Evolutionary conservation across 2,329 filamentous ascomycete species (phyloP).

Genomic region (Pseudocercospora eumusae): DNA sequence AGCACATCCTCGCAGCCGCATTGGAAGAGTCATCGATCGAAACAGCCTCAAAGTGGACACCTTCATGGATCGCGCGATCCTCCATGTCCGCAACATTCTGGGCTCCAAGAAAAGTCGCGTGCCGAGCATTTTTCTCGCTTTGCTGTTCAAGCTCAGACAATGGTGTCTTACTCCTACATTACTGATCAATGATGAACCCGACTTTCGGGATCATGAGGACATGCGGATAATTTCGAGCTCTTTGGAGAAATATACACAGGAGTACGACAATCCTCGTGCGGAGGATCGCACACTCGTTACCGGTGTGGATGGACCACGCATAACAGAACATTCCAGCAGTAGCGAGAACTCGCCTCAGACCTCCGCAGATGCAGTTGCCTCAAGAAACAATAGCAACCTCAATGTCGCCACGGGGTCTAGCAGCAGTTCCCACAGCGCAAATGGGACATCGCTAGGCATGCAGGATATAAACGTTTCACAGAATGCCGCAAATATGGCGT

Average conservation of each 20-base stretch:
- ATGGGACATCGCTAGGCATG: neutral
- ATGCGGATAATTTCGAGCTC: neutral
- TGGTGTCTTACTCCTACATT: conserved; percentile 35
- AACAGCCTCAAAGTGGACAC: conserved; percentile 65
- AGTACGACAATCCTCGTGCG: neutral
- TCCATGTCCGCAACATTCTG: conserved; percentile 66
- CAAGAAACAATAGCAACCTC: neutral
- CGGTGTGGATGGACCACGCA: conserved; percentile 14
- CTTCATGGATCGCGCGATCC: conserved; percentile 69
- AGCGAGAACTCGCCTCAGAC: conserved; percentile 22
- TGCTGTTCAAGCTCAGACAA: conserved; percentile 37
- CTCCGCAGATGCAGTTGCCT: conserved; percentile 6
- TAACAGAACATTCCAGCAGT: conserved; percentile 23
- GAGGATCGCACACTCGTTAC: conserved; percentile 3
- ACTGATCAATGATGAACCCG: conserved; percentile 21
- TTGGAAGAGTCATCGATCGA: conserved; percentile 69
- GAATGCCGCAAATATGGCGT: neutral
- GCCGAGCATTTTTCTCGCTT: conserved; percentile 35
- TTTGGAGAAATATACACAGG: neutral
- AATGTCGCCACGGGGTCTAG: neutral
- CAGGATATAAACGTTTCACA: neutral
- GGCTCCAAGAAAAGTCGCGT: conserved; percentile 40
- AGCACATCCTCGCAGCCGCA: conserved; percentile 62
- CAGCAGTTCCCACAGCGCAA: neutral
- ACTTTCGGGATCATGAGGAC: conserved; percentile 2